Conservation (phyloP, 768 basidiomycete genomes). For the Stropharia rugosoannulata region DNA sequence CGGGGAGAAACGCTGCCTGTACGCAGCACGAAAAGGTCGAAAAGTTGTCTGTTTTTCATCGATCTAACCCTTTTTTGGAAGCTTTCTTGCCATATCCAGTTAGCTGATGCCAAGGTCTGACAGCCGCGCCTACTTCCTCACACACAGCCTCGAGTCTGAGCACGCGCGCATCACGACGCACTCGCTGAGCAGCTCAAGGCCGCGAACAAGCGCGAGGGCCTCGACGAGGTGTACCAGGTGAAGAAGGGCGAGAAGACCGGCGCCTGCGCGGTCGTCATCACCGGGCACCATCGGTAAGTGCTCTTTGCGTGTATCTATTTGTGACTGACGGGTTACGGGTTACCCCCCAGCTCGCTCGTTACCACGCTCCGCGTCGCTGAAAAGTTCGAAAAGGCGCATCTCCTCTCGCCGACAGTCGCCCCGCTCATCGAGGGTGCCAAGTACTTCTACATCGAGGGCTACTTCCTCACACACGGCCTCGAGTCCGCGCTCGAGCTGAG, state of each 20-base stretch:
- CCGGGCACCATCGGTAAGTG: slow-evolving; percentile 83
- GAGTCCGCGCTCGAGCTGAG: slow-evolving; percentile 70
- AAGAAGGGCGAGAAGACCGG: slow-evolving; percentile 88
- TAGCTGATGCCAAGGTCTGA: too few relatives aligned
- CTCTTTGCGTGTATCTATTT: background rate
- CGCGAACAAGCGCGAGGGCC: slow-evolving; percentile 91
- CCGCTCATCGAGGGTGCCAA: slow-evolving; percentile 78
- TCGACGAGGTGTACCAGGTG: slow-evolving; percentile 87
- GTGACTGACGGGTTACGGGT: background rate
- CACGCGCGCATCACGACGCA: slow-evolving; percentile 85
- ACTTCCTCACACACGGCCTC: slow-evolving; percentile 93
- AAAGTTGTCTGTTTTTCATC: too few relatives aligned
- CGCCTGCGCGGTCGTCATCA: slow-evolving; percentile 94
- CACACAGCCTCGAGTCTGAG: slow-evolving; percentile 83
- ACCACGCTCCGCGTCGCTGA: slow-evolving; percentile 91
- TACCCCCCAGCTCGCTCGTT: slow-evolving; percentile 71
- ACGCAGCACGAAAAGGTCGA: too few relatives aligned
- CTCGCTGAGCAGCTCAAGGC: slow-evolving; percentile 84
- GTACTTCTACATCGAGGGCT: slow-evolving; percentile 93
- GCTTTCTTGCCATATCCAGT: too few relatives aligned
- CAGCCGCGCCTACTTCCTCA: slow-evolving; percentile 97
- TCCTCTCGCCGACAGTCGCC: slow-evolving; percentile 73
- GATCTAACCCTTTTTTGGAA: too few relatives aligned
- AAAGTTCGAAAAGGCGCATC: slow-evolving; percentile 80
- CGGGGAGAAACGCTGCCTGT: too few relatives aligned